Evolutionary conservation across 2,329 filamentous ascomycete genomes (phyloP).

Genomic region (Ophiostoma quercus): DNA sequence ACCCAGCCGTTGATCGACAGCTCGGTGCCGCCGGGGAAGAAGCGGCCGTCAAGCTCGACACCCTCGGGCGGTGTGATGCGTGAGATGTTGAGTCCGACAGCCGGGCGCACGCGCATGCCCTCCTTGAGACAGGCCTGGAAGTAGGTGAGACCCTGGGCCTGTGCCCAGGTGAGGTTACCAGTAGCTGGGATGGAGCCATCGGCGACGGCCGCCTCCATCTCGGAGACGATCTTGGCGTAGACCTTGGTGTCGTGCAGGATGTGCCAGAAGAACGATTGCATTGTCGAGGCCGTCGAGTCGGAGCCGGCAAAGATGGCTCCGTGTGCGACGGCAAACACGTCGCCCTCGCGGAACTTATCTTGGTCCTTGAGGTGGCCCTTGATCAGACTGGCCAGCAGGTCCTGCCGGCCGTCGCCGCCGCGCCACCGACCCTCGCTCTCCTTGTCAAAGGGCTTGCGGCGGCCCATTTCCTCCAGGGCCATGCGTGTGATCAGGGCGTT

Average conservation of each 20-base stretch:
- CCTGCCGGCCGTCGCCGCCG: conserved; percentile 43
- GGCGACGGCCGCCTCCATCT: conserved; percentile 42
- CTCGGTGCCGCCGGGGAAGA: conserved; percentile 48
- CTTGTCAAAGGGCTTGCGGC: conserved; percentile 44
- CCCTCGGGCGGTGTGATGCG: conserved; percentile 48
- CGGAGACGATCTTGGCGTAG: conserved; percentile 38
- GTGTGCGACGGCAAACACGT: conserved; percentile 54
- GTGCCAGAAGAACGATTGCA: conserved; percentile 53
- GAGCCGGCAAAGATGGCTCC: conserved; percentile 56
- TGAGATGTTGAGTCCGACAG: conserved; percentile 52
- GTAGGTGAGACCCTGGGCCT: conserved; percentile 48
- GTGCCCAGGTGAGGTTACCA: conserved; percentile 44
- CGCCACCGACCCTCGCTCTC: conserved; percentile 40
- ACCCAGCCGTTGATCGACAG: conserved; percentile 53
- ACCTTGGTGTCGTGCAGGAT: conserved; percentile 42
- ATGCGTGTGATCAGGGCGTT: conserved; percentile 49
- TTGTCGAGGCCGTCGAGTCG: conserved; percentile 55
- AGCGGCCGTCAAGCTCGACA: conserved; percentile 46
- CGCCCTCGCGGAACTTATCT: conserved; percentile 44
- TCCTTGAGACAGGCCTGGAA: conserved; percentile 55
- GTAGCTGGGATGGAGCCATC: conserved; percentile 35
- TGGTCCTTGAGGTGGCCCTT: conserved; percentile 49
- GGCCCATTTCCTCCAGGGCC: conserved; percentile 46
- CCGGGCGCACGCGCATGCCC: conserved; percentile 51
- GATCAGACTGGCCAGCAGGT: conserved; percentile 48